phyloP scores from a whole-genome alignment of 1,284 basidiomycete genomes.

The Lentinula novae-zelandiae region DNA sequence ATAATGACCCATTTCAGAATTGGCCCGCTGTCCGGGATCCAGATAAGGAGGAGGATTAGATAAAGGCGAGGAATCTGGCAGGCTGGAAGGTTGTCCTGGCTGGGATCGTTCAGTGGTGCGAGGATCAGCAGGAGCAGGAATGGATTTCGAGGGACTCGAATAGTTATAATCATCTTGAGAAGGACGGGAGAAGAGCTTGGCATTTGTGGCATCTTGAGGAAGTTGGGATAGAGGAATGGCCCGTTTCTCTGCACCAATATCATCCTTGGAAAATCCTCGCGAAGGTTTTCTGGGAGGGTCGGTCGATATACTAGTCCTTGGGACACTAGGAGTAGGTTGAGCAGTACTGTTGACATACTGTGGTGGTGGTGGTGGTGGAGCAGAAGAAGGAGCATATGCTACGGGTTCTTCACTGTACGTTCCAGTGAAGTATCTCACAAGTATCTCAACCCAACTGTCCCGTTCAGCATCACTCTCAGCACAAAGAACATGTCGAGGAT shows the following conservation, averaged over 20 bases:
- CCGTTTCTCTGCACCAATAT: constrained; percentile 49
- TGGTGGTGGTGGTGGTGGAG: neutral
- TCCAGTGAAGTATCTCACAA: constrained; percentile 81
- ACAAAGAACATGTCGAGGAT: constrained; percentile 88
- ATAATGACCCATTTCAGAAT: constrained; percentile 78
- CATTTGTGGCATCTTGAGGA: constrained; percentile 49
- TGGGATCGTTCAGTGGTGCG: constrained; percentile 37
- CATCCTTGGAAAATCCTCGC: constrained; percentile 55
- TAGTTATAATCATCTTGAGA: constrained; percentile 37
- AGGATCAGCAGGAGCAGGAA: constrained; percentile 39
- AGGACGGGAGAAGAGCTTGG: constrained; percentile 51
- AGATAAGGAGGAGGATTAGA: constrained; percentile 42
- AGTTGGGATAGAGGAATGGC: constrained; percentile 59
- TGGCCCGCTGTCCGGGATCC: constrained; percentile 51
- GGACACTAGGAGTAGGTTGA: constrained; percentile 17
- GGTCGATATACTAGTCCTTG: constrained; percentile 13
- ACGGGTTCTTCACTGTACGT: constrained; percentile 64
- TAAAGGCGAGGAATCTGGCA: constrained; percentile 52
- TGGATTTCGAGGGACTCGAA: constrained; percentile 51
- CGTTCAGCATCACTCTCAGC: constrained; percentile 93
- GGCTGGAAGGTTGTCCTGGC: constrained; percentile 36
- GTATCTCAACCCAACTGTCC: constrained; percentile 92
- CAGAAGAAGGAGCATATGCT: constrained; percentile 24
- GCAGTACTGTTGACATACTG: neutral
- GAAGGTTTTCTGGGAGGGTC: constrained; percentile 20